These are phyloP conservation scores for Phoma sp. DNA, from an alignment of 2,329 filamentous ascomycete species.

Conservation along the genomic window DNA sequence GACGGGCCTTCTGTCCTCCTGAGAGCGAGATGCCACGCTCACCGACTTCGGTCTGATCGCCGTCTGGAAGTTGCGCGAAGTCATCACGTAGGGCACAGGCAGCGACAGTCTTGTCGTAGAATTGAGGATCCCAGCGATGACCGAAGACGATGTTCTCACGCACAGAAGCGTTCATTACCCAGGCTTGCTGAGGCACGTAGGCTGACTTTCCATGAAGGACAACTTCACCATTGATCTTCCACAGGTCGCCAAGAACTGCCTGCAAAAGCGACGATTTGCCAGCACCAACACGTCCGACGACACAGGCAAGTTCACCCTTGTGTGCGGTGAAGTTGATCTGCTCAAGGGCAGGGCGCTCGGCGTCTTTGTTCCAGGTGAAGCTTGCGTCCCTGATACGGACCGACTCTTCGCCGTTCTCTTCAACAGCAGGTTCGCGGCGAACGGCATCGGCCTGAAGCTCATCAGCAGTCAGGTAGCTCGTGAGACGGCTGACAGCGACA, in stretches of 20 bases:
- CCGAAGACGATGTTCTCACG: constrained; percentile 98
- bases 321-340: constrained; percentile 87
- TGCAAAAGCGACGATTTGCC: constrained; percentile 95
- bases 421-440: constrained; percentile 68
- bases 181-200: constrained; percentile 90
- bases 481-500: constrained; percentile 88
- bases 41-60: constrained; percentile 94
- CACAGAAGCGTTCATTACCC: constrained; percentile 98
- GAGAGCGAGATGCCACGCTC: constrained; percentile 96
- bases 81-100: constrained; percentile 92
- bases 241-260: constrained; percentile 86
- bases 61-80: constrained; percentile 89
- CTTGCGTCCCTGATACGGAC: constrained; percentile 82
- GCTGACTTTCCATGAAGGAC: constrained; percentile 81
- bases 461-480: constrained; percentile 82
- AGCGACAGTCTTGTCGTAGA: constrained; percentile 91
- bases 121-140: constrained; percentile 88
- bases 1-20: constrained; percentile 92
- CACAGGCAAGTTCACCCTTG: constrained; percentile 90
- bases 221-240: constrained; percentile 85
- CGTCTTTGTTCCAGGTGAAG: constrained; percentile 93
- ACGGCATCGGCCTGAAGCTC: constrained; percentile 90
- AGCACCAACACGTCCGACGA: constrained; percentile 91
- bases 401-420: constrained; percentile 82
- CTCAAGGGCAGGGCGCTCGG: constrained; percentile 69